Conservation (phyloP, 495 filamentous ascomycete species). For the Geoglossum glabrum region DNA sequence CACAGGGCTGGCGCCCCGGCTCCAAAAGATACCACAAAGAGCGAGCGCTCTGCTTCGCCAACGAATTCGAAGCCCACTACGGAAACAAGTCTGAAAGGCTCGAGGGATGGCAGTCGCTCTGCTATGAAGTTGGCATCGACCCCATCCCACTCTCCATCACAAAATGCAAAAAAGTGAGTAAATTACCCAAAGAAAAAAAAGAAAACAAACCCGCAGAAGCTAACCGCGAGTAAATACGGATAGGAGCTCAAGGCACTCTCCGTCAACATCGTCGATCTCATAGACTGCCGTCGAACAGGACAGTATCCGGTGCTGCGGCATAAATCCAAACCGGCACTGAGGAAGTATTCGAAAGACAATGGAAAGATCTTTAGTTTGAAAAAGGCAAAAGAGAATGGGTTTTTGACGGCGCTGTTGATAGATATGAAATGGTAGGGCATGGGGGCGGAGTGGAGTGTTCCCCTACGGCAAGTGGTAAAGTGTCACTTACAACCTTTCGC, state of each 20-base stretch:
- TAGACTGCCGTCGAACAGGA: slow-evolving; percentile 22
- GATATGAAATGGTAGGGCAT: too few relatives aligned
- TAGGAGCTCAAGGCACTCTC: slow-evolving; percentile 16
- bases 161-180: background rate
- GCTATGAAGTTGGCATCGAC: background rate
- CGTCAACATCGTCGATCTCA: slow-evolving; percentile 32
- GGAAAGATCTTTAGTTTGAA: slow-evolving; percentile 18
- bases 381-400: slow-evolving; percentile 20
- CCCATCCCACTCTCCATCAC: background rate
- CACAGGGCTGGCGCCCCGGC: background rate
- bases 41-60: background rate
- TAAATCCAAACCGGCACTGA: slow-evolving; percentile 15
- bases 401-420: slow-evolving; percentile 22
- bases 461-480: too few relatives aligned
- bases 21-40: background rate
- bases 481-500: too few relatives aligned
- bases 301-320: slow-evolving; percentile 18
- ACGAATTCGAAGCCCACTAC: background rate
- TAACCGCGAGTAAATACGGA: too few relatives aligned
- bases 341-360: slow-evolving; percentile 18
- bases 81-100: background rate
- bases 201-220: background rate
- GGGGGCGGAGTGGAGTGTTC: too few relatives aligned
- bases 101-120: background rate
- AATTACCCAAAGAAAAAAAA: background rate